These are phyloP conservation scores for Solanum arcanum DNA, from an alignment of 257 asterid genomes.

Conservation along the genomic window DNA sequence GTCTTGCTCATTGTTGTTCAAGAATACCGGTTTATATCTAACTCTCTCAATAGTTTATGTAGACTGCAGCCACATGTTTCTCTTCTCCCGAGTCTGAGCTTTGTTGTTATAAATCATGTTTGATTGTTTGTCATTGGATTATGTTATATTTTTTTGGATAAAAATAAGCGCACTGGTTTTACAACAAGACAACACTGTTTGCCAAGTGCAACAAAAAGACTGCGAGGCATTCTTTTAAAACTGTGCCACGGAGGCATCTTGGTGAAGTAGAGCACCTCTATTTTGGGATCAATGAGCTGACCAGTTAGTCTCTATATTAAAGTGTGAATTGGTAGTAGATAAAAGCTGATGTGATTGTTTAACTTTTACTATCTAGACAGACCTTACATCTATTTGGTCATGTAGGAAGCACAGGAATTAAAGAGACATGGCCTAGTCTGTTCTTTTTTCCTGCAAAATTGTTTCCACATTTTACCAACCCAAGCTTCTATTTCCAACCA, in stretches of 20 bases:
- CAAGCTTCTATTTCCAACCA: background rate
- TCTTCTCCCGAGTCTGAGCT: background rate
- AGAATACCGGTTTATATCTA: constrained; percentile 45
- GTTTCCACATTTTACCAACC: background rate
- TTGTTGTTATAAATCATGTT: background rate
- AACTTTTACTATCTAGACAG: background rate
- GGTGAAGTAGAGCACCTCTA: background rate
- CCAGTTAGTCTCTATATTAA: background rate
- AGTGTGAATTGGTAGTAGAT: background rate
- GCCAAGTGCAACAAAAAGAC: background rate
- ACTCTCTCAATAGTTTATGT: background rate
- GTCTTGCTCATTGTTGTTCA: constrained; percentile 38
- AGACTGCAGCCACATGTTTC: background rate
- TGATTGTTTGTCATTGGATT: background rate
- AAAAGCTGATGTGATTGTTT: background rate
- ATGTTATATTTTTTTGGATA: background rate
- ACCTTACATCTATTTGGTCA: background rate
- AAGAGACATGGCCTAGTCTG: background rate
- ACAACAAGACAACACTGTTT: background rate
- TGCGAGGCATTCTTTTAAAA: background rate
- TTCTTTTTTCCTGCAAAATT: background rate
- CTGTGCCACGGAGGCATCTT: background rate
- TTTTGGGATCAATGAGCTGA: background rate
- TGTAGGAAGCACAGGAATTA: background rate
- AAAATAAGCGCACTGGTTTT: background rate